These are phyloP conservation scores for Phaeoacremonium minimum DNA, from an alignment of 2,329 filamentous ascomycete genomes.

Conservation along the genomic window DNA sequence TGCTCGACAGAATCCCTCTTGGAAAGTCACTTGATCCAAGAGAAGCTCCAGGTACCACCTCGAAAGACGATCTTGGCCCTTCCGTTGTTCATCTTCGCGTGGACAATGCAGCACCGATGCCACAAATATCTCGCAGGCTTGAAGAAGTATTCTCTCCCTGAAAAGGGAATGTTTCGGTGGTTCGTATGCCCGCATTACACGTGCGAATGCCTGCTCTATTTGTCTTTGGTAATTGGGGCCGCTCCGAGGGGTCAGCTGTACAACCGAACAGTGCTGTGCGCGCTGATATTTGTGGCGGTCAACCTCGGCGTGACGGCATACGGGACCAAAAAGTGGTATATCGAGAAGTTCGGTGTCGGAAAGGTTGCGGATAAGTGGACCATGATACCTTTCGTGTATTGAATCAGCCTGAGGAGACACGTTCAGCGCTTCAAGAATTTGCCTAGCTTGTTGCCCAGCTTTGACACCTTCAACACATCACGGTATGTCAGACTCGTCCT, in stretches of 20 bases:
- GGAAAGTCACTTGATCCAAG: slow-evolving; percentile 6
- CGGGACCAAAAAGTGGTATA: slow-evolving; percentile 77
- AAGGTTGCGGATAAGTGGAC: slow-evolving; percentile 61
- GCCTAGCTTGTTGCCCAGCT: slow-evolving; percentile 64
- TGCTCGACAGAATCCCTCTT: slow-evolving; percentile 24
- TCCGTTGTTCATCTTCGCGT: slow-evolving; percentile 65
- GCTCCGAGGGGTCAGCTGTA: slow-evolving; percentile 62
- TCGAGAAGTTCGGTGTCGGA: slow-evolving; percentile 65
- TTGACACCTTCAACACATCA: slow-evolving; percentile 80
- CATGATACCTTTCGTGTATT: slow-evolving; percentile 72
- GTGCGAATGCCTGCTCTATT: slow-evolving; percentile 80
- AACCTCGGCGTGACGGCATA: slow-evolving; percentile 81
- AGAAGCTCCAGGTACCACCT: too few relatives aligned
- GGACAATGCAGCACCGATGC: slow-evolving; percentile 68
- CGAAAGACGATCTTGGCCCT: slow-evolving; percentile 54
- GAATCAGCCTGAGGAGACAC: slow-evolving; percentile 29
- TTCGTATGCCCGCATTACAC: slow-evolving; percentile 88
- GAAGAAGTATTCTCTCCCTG: slow-evolving; percentile 79
- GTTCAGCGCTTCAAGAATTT: slow-evolving; percentile 35
- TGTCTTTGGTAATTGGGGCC: slow-evolving; percentile 68
- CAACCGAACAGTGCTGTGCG: slow-evolving; percentile 71
- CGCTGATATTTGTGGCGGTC: slow-evolving; percentile 65
- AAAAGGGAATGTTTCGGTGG: slow-evolving; percentile 64
- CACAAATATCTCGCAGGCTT: slow-evolving; percentile 67
- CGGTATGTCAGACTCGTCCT: slow-evolving; percentile 76